Evolutionary conservation across 352 stramenopile species (phyloP).

Genomic region (Phytophthora sp.): DNA sequence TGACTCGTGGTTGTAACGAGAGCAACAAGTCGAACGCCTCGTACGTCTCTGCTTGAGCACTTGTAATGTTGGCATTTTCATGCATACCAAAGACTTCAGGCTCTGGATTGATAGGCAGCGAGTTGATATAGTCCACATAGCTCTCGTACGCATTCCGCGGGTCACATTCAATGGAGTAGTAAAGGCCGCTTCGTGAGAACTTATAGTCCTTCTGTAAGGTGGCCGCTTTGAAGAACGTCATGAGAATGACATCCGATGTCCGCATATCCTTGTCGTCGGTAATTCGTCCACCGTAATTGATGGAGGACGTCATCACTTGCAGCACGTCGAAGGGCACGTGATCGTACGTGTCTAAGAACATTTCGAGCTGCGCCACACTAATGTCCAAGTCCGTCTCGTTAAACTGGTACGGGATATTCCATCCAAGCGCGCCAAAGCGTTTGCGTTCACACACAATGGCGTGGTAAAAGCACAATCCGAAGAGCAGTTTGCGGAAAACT

Average conservation of each 20-base stretch:
- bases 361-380: slow-evolving; percentile 85
- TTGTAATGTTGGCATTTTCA: slow-evolving; percentile 95
- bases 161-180: slow-evolving; percentile 72
- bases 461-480: slow-evolving; percentile 93
- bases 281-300: slow-evolving; percentile 95
- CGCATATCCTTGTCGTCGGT: slow-evolving; percentile 95
- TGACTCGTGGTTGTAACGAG: slow-evolving; percentile 87
- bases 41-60: slow-evolving; percentile 90
- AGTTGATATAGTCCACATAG: slow-evolving; percentile 95
- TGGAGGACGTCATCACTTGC: slow-evolving; percentile 93
- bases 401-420: slow-evolving; percentile 98
- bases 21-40: slow-evolving; percentile 89
- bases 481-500: slow-evolving; percentile 94
- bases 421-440: slow-evolving; percentile 95
- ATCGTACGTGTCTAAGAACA: slow-evolving; percentile 92
- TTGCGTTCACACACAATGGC: slow-evolving; percentile 94
- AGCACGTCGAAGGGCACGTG: slow-evolving; percentile 89
- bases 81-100: slow-evolving; percentile 96
- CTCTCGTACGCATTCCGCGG: slow-evolving; percentile 70
- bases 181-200: slow-evolving; percentile 77
- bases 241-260: slow-evolving; percentile 91
- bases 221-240: slow-evolving; percentile 88
- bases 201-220: slow-evolving; percentile 82
- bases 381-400: slow-evolving; percentile 96
- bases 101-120: slow-evolving; percentile 90